These are phyloP conservation scores for Cenchrus purpureus DNA, from an alignment of 176 grass and related monocot species.

Conservation along the genomic window DNA sequence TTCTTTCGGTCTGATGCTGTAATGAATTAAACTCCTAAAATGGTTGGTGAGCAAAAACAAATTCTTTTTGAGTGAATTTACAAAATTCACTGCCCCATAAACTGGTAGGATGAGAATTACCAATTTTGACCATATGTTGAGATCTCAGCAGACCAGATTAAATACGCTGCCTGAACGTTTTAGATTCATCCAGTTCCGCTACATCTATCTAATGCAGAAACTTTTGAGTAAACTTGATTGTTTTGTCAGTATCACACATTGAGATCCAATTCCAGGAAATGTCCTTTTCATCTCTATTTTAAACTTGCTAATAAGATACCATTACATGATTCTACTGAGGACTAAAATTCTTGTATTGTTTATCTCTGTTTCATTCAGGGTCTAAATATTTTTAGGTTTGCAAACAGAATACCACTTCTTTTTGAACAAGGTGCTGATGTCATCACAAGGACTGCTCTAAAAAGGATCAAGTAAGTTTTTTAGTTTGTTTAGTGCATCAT, in stretches of 20 bases:
- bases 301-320: conserved; percentile 4
- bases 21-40: conserved; percentile 31
- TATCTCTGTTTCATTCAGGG: conserved; percentile 54
- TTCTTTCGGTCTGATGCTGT: conserved; percentile 19
- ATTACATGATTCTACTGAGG: conserved; percentile 15
- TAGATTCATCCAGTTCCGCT: neutral
- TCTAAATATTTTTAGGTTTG: conserved; percentile 96
- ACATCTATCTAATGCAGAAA: neutral
- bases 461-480: conserved; percentile 80
- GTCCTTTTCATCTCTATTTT: neutral
- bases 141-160: neutral
- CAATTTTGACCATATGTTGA: conserved; percentile 7
- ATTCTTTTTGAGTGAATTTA: neutral
- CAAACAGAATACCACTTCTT: conserved; percentile 96
- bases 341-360: conserved; percentile 17
- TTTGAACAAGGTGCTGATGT: conserved; percentile 99
- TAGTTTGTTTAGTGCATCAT: neutral
- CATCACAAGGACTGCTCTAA: conserved; percentile 91
- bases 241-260: conserved; percentile 34
- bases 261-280: neutral
- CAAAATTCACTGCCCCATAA: neutral
- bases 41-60: neutral
- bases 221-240: conserved; percentile 27
- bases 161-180: neutral
- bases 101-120: neutral